Evolutionary conservation across 192 early-diverging fungal genomes (phyloP).

Genomic region (Backusella macrospora): DNA sequence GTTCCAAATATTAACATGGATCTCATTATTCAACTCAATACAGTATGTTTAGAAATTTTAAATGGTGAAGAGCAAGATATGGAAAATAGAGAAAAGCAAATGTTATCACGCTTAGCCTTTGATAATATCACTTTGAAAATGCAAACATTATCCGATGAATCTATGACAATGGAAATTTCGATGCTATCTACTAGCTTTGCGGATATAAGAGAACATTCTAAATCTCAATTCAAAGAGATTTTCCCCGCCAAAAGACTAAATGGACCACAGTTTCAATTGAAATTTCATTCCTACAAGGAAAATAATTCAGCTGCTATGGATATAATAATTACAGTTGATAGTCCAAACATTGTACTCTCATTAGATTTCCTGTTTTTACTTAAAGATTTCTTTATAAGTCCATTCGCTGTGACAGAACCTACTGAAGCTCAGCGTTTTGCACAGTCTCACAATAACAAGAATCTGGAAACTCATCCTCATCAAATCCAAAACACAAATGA

Average conservation of each 20-base stretch:
- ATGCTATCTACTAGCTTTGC: conserved; percentile 61
- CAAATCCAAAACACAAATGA: neutral
- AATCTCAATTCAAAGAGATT: conserved; percentile 73
- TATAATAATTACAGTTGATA: conserved; percentile 64
- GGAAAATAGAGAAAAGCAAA: conserved; percentile 3
- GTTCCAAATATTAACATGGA: conserved; percentile 38
- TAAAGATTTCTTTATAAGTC: conserved; percentile 65
- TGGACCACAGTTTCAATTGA: conserved; percentile 59
- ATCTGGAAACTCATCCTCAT: neutral
- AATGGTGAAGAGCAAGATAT: conserved; percentile 41
- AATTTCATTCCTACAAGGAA: conserved; percentile 21
- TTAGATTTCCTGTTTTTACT: conserved; percentile 75
- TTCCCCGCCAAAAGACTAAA: conserved; percentile 47
- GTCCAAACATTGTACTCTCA: conserved; percentile 69
- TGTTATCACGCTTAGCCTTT: conserved; percentile 27
- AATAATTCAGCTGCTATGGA: conserved; percentile 50
- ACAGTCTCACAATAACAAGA: conserved; percentile 18
- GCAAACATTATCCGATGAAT: conserved; percentile 45
- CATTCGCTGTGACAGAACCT: conserved; percentile 39
- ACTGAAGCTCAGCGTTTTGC: conserved; percentile 37
- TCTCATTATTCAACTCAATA: conserved; percentile 57
- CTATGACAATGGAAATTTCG: conserved; percentile 63
- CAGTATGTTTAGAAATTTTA: conserved; percentile 70
- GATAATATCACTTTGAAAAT: conserved; percentile 48
- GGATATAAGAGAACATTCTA: conserved; percentile 63